Evolutionary conservation across 176 grass and related monocot species (phyloP).

Genomic region (Rhipidocladum racemiflorum): DNA sequence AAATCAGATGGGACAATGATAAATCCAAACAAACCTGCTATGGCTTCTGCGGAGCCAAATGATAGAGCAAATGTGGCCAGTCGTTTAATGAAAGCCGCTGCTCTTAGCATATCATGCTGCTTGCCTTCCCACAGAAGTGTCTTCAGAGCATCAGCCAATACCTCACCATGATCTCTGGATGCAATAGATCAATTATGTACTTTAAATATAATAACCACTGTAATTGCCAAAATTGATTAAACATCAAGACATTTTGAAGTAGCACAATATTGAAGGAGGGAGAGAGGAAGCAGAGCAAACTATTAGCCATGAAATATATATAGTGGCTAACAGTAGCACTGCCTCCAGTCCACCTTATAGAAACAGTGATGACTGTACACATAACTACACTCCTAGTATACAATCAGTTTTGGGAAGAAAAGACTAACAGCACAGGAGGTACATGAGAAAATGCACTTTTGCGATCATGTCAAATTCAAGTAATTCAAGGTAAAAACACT

Average conservation of each 20-base stretch:
- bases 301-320: not conserved
- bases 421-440: not conserved
- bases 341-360: not conserved
- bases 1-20: not conserved
- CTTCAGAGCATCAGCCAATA: conserved; percentile 91
- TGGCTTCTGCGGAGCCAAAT: conserved; percentile 78
- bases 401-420: not conserved
- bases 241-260: not conserved
- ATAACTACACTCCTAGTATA: conserved; percentile 7
- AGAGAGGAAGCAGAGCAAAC: not conserved
- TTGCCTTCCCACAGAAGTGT: conserved; percentile 91
- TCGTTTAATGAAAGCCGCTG: conserved; percentile 90
- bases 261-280: not conserved
- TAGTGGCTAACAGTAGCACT: not conserved
- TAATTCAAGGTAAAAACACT: not conserved
- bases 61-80: conserved; percentile 82
- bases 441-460: not conserved
- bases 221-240: conserved; percentile 3
- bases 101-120: conserved; percentile 87
- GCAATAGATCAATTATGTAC: not conserved
- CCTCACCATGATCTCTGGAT: conserved; percentile 73
- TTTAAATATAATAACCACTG: not conserved
- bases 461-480: not conserved
- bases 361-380: not conserved
- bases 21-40: conserved; percentile 58